Evolutionary conservation across 1,139 yeast species (phyloP).

Genomic region (Hansenula lynferdii): DNA sequence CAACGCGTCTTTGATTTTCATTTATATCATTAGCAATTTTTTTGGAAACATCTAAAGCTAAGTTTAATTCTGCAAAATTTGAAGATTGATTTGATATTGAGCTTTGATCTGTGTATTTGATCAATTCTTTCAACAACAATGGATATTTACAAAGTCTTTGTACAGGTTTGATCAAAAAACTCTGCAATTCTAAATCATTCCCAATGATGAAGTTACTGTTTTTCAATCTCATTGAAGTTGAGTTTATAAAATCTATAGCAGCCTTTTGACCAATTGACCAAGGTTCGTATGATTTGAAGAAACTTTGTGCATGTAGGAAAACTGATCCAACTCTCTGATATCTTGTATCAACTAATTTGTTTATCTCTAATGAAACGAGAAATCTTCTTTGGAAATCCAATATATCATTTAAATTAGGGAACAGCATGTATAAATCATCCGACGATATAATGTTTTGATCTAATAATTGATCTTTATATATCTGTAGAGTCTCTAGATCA

Average conservation of each 20-base stretch:
- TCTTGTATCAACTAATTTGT: slow-evolving; percentile 67
- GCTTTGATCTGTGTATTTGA: slow-evolving; percentile 51
- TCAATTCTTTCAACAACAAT: slow-evolving; percentile 65
- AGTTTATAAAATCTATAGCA: slow-evolving; percentile 75
- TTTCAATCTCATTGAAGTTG: slow-evolving; percentile 53
- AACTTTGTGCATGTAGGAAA: slow-evolving; percentile 77
- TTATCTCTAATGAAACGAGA: slow-evolving; percentile 83
- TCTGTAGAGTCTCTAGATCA: slow-evolving; percentile 71
- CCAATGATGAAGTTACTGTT: slow-evolving; percentile 63
- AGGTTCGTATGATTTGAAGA: slow-evolving; percentile 86
- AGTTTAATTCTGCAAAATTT: slow-evolving; percentile 60
- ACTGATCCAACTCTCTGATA: slow-evolving; percentile 87
- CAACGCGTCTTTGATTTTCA: slow-evolving; percentile 92
- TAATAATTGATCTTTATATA: slow-evolving; percentile 64
- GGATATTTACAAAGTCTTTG: slow-evolving; percentile 96
- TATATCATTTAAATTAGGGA: slow-evolving; percentile 83
- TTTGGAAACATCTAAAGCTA: slow-evolving; percentile 65
- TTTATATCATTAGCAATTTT: slow-evolving; percentile 83
- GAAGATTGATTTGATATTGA: slow-evolving; percentile 32
- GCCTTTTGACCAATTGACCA: slow-evolving; percentile 84
- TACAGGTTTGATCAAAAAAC: slow-evolving; percentile 87
- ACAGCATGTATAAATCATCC: slow-evolving; percentile 75
- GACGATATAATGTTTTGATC: slow-evolving; percentile 64
- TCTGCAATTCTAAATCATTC: slow-evolving; percentile 86
- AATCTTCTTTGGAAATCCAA: slow-evolving; percentile 92